Evolutionary conservation across 257 asterid genomes (phyloP), one percentile per base, ranked within the genome.

Genomic region (Nicotiana otophora): DNA sequence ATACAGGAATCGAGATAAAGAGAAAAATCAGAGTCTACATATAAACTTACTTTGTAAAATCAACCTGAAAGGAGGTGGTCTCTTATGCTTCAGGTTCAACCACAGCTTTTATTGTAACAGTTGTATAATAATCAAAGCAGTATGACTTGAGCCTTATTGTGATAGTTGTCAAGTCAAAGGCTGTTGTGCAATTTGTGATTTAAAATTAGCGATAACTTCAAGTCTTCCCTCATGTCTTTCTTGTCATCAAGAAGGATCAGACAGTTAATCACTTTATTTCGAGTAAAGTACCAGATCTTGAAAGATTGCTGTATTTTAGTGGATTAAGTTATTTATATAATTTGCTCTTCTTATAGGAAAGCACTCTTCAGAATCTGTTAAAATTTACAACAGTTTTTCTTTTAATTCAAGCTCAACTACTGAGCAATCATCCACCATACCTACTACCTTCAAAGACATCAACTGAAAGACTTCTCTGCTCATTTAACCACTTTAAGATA

Each of bases 341-440:
- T 68, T 39, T 39, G 33, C 33, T 69, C 39, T 67, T 67, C 33
- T 36, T 48, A 34, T 3, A 6, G 19, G 77, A n/a, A 39, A 69
- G 57, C 33, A 69, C 77, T 69, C 33, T 57, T 11, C 54, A 69
- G 33, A 19, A 36, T 54, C 57, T 30, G 0, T 39, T 39, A 69
- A 69, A 10, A 39, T 69, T 36, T 69, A 69, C 60, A 20, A 10
- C n/a, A 70, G 26, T 4, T 30, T 39, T 70, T 70, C 58, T 42
- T 70, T 12, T 42, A 42, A 42, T 42, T 70, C 60, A 70, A 70
- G 78, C 78, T 70, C 60, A 70, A n/a, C 78, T 20, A 42, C 78
- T 70, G 12, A 20, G 20, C 34, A 20, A 67, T 67, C 76, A 16
- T 67, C 76, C 53, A 67, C 53, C 51, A 17, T 1, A 33, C 28